phyloP scores from a whole-genome alignment of 495 filamentous ascomycete genomes.

The Neurospora intermedia region DNA sequence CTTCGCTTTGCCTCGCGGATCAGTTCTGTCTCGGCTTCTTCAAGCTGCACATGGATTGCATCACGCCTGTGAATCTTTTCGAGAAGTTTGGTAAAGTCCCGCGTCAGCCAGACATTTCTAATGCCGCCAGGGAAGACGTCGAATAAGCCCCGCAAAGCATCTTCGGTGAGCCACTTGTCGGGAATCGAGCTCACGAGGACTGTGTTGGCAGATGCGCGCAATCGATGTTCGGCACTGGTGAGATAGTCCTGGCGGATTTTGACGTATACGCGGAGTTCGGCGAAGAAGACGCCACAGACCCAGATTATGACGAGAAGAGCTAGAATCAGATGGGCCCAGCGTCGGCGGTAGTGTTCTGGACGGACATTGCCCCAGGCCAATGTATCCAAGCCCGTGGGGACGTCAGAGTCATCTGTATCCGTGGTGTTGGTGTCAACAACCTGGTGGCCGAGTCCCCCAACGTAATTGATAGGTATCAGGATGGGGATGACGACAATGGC shows the following conservation, averaged over 20 bases:
- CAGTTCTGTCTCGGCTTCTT: conserved; percentile 74
- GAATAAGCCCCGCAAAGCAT: conserved; percentile 75
- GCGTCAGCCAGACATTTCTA: conserved; percentile 93
- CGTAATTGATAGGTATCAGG: conserved; percentile 72
- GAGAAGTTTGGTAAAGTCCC: conserved; percentile 76
- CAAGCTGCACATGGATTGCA: conserved; percentile 58
- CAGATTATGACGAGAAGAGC: conserved; percentile 72
- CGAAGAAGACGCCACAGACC: conserved; percentile 80
- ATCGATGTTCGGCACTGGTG: conserved; percentile 88
- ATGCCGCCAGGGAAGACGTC: conserved; percentile 96
- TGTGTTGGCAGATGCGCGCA: conserved; percentile 92
- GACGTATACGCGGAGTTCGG: conserved; percentile 83
- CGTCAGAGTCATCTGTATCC: background rate
- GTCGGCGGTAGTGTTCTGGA: conserved; percentile 55
- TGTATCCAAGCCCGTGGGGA: conserved; percentile 56
- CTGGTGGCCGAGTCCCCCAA: conserved; percentile 54
- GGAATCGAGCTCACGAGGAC: conserved; percentile 88
- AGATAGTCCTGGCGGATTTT: conserved; percentile 88
- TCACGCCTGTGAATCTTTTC: conserved; percentile 77
- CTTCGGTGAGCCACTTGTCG: conserved; percentile 70
- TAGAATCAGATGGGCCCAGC: conserved; percentile 82
- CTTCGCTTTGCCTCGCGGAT: conserved; percentile 68
- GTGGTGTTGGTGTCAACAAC: background rate
- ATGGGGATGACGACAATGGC: conserved; percentile 73
- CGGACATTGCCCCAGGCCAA: conserved; percentile 89